Base-by-base conservation (phyloP, 139 green algal genomes). In the Chlamydomonas asymmetrica region DNA sequence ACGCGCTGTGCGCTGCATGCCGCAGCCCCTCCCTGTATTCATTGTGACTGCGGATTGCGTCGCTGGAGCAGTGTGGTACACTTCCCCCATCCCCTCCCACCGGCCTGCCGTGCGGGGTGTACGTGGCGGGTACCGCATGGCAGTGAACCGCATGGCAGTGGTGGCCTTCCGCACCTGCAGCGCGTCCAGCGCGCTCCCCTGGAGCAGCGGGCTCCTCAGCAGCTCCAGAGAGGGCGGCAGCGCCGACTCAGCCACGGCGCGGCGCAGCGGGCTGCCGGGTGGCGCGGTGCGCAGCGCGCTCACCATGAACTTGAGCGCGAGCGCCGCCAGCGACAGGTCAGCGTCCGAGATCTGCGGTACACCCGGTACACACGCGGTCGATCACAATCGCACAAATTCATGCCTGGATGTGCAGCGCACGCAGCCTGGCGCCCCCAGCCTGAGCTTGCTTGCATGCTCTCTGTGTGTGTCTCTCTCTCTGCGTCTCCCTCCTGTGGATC, bases 151-250 rank as follows among this genome's bases (percentile, higher is more conserved):
- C 63, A 31, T 22, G 4, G 39, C 45, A n/a, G n/a, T n/a, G n/a
- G n/a, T n/a, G n/a, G n/a, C n/a, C n/a, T n/a, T n/a, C n/a, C 59
- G 20, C 49, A 32, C 57, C 50, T 89, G 60, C n/a, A 97, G 80
- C 29, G 83, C 80, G 52, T 90, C 78, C 29, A 91, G 76, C 4
- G 87, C 89, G 2, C 77, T 62, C 0, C 89, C 92, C 65, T 95
- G 92, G 71, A 98, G 87, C 75, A 98, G 86, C 18, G 93, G 85
- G 43, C 82, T 93, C 52, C 86, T 78, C 27, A 94, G 84, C 4
- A 98, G 85, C 23, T 49, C 63, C 48, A 98, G 81, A 4, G 88
- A 87, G 22, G 79, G 80, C 5, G 83, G 83, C 37, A 89, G 73
- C 32, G 61, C 84, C 66, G 76, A 71, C 16, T 74, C 73, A 23